Base-by-base conservation (phyloP, 2,329 filamentous ascomycete species). In the Madurella fahalii region DNA sequence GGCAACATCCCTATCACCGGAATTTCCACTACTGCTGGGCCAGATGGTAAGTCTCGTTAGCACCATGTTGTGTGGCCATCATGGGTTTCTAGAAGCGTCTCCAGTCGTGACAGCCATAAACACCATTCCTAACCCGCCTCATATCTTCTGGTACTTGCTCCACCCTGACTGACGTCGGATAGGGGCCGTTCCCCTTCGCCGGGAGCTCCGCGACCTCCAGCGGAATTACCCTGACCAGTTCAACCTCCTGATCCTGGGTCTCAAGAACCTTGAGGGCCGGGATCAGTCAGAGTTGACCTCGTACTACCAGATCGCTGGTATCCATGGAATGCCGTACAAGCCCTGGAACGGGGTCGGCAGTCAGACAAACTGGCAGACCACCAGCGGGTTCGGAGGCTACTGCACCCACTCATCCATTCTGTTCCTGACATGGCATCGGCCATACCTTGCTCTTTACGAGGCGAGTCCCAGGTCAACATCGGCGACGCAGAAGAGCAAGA, bases 271-370 rank as follows among this genome's bases (percentile, higher is more conserved):
- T 66, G 77, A 81, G 65, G 66, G 69, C 43, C 73, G 75, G 50
- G 70, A 79, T 56, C 78, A 83, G 64, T 69, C 67, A 8, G 57
- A 63, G 12, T 68, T 71, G 55, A 68, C 80, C 20, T 85, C 83
- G 0, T 87, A 79, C 68, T 87, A 84, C 63, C 77, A 83, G 63
- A 73, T 87, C 53, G 74, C 80, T 42, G 81, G 85, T 79, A 81
- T 87, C 57, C 84, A 87, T 67, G 84, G 84, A 13, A 77, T 77
- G 58, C 84, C 84, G 11, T 83, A 75, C 60, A 67, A 71, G 15
- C 64, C 77, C 2, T 87, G 83, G 82, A 79, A 84, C 64, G 74
- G 71, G 20, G 78, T 74, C 1, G 60, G 68, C 52, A 68, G 63
- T 64, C 67, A 45, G 9, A 52, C 64, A 15, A 70, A 72, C 34